These are phyloP conservation scores for Parathielavia appendiculata DNA, from an alignment of 495 filamentous ascomycete species.

Conservation along the genomic window DNA sequence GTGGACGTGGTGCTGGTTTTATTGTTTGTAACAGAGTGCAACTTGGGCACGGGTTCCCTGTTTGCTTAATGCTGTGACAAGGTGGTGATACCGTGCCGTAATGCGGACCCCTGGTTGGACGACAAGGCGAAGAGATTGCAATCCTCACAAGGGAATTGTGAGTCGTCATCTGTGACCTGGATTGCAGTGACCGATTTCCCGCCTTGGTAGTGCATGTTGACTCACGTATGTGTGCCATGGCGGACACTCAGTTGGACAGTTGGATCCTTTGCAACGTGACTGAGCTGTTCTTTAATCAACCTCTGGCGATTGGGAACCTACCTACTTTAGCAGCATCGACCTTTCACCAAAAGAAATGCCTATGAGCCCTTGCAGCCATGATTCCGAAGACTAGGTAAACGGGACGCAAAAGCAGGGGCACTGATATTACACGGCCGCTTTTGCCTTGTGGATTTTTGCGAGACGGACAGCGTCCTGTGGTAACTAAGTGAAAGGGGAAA, in stretches of 20 bases:
- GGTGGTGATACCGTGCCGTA: not conserved
- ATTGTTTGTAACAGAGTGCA: not conserved
- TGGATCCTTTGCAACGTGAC: not conserved
- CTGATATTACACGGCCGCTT: no score
- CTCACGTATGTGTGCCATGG: not conserved
- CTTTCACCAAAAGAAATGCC: not conserved
- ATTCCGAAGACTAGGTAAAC: no score
- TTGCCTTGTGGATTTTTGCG: no score
- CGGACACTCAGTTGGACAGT: not conserved
- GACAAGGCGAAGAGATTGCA: not conserved
- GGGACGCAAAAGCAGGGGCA: no score
- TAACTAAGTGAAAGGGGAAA: not conserved
- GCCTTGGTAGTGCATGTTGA: not conserved
- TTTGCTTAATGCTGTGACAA: no score
- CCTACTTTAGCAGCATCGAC: slow-evolving; percentile 1
- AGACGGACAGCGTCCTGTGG: not conserved
- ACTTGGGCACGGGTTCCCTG: not conserved
- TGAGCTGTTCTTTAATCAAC: not conserved
- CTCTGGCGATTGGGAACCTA: not conserved
- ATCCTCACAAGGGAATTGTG: not conserved
- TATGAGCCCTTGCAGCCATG: no score
- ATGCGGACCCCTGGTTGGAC: not conserved
- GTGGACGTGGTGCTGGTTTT: not conserved
- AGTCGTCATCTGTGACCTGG: not conserved
- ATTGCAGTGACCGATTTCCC: no score